Percentiles rank a stretch among this genome's conserved stretches.
Conservation (phyloP, 441 rosid genomes). For the Adansonia grandidieri region DNA sequence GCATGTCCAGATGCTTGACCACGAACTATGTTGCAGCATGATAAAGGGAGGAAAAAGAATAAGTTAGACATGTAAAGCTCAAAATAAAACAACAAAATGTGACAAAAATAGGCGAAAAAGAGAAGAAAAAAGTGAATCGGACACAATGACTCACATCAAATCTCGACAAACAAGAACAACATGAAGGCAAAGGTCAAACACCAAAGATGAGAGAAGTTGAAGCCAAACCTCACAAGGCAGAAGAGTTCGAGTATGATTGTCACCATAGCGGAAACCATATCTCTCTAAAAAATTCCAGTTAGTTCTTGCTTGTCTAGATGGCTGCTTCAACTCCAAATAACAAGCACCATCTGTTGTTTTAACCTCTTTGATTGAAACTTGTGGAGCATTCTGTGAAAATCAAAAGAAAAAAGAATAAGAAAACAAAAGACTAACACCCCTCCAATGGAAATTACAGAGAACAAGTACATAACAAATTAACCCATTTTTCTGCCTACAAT, state of each 20-base stretch:
- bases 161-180: neutral
- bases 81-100: conserved; percentile 17
- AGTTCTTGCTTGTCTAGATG: conserved; percentile 54
- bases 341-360: conserved; percentile 62
- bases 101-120: neutral
- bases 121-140: neutral
- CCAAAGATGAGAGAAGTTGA: conserved; percentile 31
- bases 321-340: conserved; percentile 71
- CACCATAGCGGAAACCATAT: conserved; percentile 91
- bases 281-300: conserved; percentile 85
- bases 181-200: conserved; percentile 1
- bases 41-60: neutral
- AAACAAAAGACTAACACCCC: conserved; percentile 20
- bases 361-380: conserved; percentile 60
- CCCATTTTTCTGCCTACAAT: neutral
- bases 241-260: conserved; percentile 53
- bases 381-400: conserved; percentile 63
- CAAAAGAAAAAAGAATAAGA: conserved; percentile 27
- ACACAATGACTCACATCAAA: neutral
- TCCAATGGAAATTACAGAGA: conserved; percentile 23
- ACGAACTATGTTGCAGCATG: neutral
- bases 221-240: conserved; percentile 90
- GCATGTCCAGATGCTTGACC: neutral
- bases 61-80: neutral
- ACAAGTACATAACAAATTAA: conserved; percentile 11